Conservation (phyloP, 768 basidiomycete genomes). For the Xerocomus brunneocitrinus region DNA sequence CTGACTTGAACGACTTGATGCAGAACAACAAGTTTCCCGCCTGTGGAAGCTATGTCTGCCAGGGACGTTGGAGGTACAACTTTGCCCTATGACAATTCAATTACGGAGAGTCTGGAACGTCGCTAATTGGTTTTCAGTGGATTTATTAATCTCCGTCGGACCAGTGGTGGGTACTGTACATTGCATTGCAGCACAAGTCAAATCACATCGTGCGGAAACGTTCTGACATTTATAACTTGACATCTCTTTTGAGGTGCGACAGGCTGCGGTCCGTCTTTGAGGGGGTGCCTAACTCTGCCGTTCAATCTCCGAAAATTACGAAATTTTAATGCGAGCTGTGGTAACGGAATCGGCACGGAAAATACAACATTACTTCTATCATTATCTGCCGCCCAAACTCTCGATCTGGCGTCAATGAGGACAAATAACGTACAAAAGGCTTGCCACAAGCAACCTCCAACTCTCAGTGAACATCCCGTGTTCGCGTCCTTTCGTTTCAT, state of each 20-base stretch:
- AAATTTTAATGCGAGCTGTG: background rate
- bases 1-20: background rate
- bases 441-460: background rate
- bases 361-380: slow-evolving; percentile 5
- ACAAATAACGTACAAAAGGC: slow-evolving; percentile 34
- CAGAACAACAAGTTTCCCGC: background rate
- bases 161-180: background rate
- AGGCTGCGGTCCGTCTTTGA: background rate
- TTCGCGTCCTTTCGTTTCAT: slow-evolving; percentile 30
- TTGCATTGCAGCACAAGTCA: background rate
- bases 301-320: background rate
- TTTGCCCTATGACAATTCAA: background rate
- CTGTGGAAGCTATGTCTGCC: background rate
- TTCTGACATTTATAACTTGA: background rate
- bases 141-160: background rate
- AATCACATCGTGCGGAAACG: background rate
- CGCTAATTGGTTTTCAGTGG: background rate
- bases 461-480: slow-evolving; percentile 21
- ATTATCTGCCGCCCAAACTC: slow-evolving; percentile 8
- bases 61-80: background rate
- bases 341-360: slow-evolving; percentile 17
- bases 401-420: slow-evolving; percentile 27
- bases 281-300: background rate
- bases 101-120: background rate
- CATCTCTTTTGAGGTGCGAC: background rate